Conservation (phyloP, 2,329 filamentous ascomycete species). For the Pseudodiploospora longispora region DNA sequence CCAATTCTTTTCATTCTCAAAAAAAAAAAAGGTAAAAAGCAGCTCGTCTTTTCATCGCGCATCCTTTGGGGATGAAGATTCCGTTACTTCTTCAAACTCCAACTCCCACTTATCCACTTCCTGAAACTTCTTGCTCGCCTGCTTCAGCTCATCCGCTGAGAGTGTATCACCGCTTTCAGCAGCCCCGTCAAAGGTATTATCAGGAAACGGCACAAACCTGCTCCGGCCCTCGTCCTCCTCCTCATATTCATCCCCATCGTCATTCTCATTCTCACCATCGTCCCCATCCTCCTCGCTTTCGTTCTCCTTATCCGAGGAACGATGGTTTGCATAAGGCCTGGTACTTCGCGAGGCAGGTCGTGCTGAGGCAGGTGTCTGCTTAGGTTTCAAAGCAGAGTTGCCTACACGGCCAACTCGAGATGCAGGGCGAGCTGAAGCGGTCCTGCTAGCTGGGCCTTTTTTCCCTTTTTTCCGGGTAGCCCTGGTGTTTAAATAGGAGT, state of each 20-base stretch:
- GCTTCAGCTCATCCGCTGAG: conserved; percentile 47
- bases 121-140: conserved; percentile 54
- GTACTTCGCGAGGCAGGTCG: conserved; percentile 18
- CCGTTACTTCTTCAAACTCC: conserved; percentile 56
- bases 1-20: no score
- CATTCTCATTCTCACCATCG: conserved; percentile 25
- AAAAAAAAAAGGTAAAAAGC: no score
- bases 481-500: conserved; percentile 36
- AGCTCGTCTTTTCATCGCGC: conserved; percentile 25
- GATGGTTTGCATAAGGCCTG: conserved; percentile 42
- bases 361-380: conserved; percentile 14
- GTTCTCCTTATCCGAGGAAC: conserved; percentile 52
- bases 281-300: conserved; percentile 27
- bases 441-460: conserved; percentile 22
- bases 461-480: conserved; percentile 26
- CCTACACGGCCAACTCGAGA: conserved; percentile 19
- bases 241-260: conserved; percentile 25
- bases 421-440: conserved; percentile 17
- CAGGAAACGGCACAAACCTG: conserved; percentile 34
- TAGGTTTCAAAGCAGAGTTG: conserved; percentile 16
- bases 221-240: conserved; percentile 30
- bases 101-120: conserved; percentile 64
- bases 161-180: conserved; percentile 28
- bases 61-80: conserved; percentile 45
- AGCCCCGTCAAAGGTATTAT: conserved; percentile 34